Base-by-base conservation (phyloP, 371 early-diverging fungal species). In the Mucor piriformis region DNA sequence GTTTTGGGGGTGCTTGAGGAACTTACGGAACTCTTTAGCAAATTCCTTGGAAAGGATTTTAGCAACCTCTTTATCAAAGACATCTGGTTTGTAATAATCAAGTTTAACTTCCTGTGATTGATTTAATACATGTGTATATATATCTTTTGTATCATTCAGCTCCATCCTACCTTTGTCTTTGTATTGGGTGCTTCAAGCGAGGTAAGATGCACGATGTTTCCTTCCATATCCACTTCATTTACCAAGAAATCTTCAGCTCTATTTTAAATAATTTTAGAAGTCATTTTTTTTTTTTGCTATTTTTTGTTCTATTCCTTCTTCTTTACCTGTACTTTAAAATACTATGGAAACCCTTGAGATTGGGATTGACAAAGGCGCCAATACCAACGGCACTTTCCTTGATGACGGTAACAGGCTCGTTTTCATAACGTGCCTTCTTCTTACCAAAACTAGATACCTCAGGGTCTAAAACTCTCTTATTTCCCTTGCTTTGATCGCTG, bases 171-270 rank as follows among this genome's bases (percentile, higher is more conserved):
- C 44, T 59, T 64, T 21, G 52, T 50, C 15, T 61, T 40, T 20
- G 68, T 68, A 18, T 49, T 47, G 12, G 77, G 75, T 1, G 69
- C 54, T 8, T 75, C 83, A 8, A 79, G 60, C 15, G 76, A 72
- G 0, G 82, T 79, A 48, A 93, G 69, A 43, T 80, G 83, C 4
- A 94, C 86, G 8, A 92, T 83, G 7, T 85, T 69, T n/a, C 90
- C 91, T n/a, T 79, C 70, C 50, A 69, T 62, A 67, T 91, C 92
- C 12, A 98, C 90, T 79, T 98, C 98, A 76, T 92, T 88, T n/a
- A 98, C 98, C 29, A 94, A 68, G 70, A 98, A 98, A 72, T 98
- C 98, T 2, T 84, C 73, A 25, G 70, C 76, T 48, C 85, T 81
- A 46, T 18, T n/a, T 38, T 18, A 6, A 20, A 18, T 18, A 20